Evolutionary conservation across 768 basidiomycete species (phyloP), one percentile per base, ranked within the genome.

Genomic region (Agaricus subrufescens): DNA sequence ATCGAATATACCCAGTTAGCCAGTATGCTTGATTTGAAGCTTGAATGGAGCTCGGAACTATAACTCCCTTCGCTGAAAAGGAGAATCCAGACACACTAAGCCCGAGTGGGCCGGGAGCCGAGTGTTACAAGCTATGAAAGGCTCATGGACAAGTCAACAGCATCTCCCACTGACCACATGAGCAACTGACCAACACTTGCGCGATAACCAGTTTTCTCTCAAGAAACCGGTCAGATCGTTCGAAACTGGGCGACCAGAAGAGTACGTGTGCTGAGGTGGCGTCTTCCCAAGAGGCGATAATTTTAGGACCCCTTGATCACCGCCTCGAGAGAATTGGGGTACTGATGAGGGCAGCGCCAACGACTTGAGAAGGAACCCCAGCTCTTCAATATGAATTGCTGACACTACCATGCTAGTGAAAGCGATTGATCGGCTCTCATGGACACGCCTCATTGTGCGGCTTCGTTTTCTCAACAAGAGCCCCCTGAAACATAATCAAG

Each of bases 261-360:
- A 25, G 30, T 27, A 50, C 43, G 38, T 44, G 37, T 50, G 43
- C 46, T 40, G 15, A 56, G 50, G 6, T 43, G 34, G 43, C 34
- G 7, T 19, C 34, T 44, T 48, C 30, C 38, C 43, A 56, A 50
- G 42, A 14, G 42, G 25, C 11, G 44, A 44, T 46, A 27, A 56
- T 38, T 50, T 49, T 45, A 50, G 38, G 34, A 46, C 27, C 44
- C 25, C 19, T 27, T 38, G 46, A 49, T 49, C 54, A 56, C 30
- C 47, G 55, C 48, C 48, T 50, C 55, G 47, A 50, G 55, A 11
- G 11, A 56, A 50, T 50, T 56, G 49, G 55, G 55, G 55, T 56
- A 29, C 48, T 56, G 55, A 56, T 56, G 55, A 37, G 49, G 31
- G 26, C 12, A 42, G 37, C 5, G 31, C 7, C 51, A 52, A 45